These are phyloP conservation scores for Colletotrichum lentis DNA, from an alignment of 2,329 filamentous ascomycete genomes.

Conservation along the genomic window DNA sequence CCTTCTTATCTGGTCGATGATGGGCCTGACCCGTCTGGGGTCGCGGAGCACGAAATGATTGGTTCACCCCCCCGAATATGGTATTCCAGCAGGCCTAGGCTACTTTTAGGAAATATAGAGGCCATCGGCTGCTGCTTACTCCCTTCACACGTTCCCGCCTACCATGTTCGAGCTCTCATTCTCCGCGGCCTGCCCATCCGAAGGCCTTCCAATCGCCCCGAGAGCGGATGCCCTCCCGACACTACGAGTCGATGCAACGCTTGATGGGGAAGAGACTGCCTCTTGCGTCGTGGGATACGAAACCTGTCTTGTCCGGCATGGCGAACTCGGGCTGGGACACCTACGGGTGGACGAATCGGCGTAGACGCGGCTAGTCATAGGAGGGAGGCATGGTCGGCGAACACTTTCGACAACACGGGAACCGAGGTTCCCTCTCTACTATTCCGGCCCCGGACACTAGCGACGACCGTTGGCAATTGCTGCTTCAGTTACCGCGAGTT, in stretches of 20 bases:
- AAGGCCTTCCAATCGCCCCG: background rate
- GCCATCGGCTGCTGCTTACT: background rate
- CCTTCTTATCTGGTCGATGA: constrained; percentile 18
- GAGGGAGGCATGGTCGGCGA: background rate
- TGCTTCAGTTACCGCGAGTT: too few species aligned
- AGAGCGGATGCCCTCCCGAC: background rate
- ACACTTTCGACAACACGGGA: background rate
- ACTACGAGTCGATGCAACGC: background rate
- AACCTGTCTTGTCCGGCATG: background rate
- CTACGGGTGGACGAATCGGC: background rate
- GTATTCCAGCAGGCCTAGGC: background rate
- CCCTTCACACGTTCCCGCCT: too few species aligned
- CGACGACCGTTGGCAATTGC: background rate
- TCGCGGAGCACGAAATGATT: background rate
- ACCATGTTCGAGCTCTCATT: too few species aligned
- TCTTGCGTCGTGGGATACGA: background rate
- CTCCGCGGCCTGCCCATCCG: background rate
- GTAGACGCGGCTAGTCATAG: background rate
- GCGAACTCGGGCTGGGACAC: background rate
- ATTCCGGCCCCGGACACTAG: too few species aligned
- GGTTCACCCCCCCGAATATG: background rate
- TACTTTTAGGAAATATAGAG: constrained; percentile 6
- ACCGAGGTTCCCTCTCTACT: background rate
- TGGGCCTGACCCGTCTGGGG: background rate
- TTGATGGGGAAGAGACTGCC: background rate